Evolutionary conservation across 2,329 filamentous ascomycete genomes (phyloP).

Genomic region (Kalmusia sp.): DNA sequence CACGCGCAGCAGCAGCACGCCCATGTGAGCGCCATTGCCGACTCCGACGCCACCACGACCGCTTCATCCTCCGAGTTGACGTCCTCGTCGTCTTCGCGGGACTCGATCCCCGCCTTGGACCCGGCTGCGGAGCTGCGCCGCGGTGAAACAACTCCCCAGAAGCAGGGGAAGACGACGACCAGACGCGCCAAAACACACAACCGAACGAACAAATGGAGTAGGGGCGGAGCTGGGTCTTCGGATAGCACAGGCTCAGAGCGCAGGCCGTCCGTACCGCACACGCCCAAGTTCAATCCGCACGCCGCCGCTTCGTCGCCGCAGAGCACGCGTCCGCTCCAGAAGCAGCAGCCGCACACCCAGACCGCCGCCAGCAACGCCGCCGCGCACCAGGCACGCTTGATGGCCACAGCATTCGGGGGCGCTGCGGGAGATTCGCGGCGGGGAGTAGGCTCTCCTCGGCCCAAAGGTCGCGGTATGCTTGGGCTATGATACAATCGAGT

Average conservation of each 20-base stretch:
- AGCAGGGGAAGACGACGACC: conserved; percentile 32
- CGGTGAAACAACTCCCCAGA: conserved; percentile 32
- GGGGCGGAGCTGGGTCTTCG: conserved; percentile 27
- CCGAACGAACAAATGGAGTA: conserved; percentile 41
- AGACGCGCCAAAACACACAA: conserved; percentile 36
- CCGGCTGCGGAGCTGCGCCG: conserved; percentile 28
- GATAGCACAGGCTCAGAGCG: conserved; percentile 36
- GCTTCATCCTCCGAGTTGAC: conserved; percentile 38
- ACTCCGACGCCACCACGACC: conserved; percentile 33
- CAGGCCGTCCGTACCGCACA: conserved; percentile 29
- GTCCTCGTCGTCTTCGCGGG: conserved; percentile 37
- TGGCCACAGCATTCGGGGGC: conserved; percentile 46
- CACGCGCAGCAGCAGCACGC: conserved; percentile 22
- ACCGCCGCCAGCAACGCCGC: conserved; percentile 23
- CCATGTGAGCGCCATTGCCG: conserved; percentile 37
- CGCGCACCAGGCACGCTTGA: conserved; percentile 35
- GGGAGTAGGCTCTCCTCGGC: conserved; percentile 51
- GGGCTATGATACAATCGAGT: conserved; percentile 3
- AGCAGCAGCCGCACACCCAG: conserved; percentile 23
- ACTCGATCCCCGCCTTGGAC: conserved; percentile 27
- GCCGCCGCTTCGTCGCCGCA: conserved; percentile 23
- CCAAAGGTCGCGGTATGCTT: conserved; percentile 50
- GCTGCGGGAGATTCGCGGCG: conserved; percentile 50
- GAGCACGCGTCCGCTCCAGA: conserved; percentile 19
- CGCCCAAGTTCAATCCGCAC: conserved; percentile 21